Conservation (phyloP, 2,329 filamentous ascomycete genomes). For the Pyricularia grisea region DNA sequence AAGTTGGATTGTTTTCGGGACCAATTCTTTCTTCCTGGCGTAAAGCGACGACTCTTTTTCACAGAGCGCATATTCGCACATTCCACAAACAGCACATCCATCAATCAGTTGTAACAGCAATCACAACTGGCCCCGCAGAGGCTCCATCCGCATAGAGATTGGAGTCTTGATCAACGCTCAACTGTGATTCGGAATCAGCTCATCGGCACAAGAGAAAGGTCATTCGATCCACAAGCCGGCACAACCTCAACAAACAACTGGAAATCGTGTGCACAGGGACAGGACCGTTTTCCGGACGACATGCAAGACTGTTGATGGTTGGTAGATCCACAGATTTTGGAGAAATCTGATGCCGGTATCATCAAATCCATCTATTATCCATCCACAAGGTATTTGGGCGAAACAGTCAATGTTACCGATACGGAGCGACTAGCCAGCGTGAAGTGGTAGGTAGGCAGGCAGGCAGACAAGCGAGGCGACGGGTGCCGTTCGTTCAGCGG, state of each 20-base stretch:
- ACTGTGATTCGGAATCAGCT: neutral
- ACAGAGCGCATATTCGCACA: neutral
- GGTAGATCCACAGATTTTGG: neutral
- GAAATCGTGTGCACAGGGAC: neutral
- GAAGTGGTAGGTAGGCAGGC: neutral
- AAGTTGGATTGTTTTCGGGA: neutral
- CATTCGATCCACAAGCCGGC: neutral
- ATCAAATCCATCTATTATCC: too few relatives aligned
- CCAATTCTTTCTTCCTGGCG: neutral
- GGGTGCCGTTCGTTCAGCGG: neutral
- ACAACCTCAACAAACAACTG: neutral
- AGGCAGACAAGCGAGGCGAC: neutral
- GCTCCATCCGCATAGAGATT: neutral
- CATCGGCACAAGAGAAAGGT: neutral
- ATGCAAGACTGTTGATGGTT: neutral
- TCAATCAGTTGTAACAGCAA: neutral
- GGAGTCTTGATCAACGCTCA: neutral
- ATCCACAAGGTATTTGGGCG: constrained; percentile 9
- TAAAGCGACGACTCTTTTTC: neutral
- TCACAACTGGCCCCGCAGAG: neutral
- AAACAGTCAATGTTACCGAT: constrained; percentile 8
- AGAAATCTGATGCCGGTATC: neutral
- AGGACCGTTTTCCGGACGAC: neutral
- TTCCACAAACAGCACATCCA: neutral
- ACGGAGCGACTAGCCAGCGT: neutral